Evolutionary conservation across 2,329 filamentous ascomycete genomes (phyloP), one percentile per base, ranked within the genome.

Genomic region (Diaporthe ilicicola): DNA sequence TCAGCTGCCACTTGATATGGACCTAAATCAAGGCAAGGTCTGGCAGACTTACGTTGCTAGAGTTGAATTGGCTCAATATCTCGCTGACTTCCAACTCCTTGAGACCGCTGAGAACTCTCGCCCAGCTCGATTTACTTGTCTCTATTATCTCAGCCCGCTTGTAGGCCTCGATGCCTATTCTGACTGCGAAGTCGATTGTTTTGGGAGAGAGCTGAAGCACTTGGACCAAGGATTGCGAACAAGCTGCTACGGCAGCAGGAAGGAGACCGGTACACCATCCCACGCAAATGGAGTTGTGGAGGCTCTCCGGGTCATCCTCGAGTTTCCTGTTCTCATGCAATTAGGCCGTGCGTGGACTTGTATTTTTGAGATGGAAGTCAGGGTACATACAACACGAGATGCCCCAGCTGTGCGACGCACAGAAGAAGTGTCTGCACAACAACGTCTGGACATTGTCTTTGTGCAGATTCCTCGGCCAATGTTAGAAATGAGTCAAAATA

Each of bases 241-340:
- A 62, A 48, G 59, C 29, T 5, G 59, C 59, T 8, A 62, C 59
- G 7, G 59, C 59, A 37, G 59, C 59, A 1, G 59, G 42, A 6
- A 62, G 27, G 19, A 62, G 59, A 2, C 59, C 59, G 9, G 59
- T 62, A 19, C 59, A 62, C 59, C 59, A 62, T 10, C 59, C 59
- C 29, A 48, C 59, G 12, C 27, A 22, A 2, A 62, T 32, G 29
- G 59, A 48, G n/a, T 34, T 19, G 0, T 24, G 59, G 27, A 62
- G 44, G 1, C 59, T 48, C 34, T 62, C 42, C 22, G 59, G 59
- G 19, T 62, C 59, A n/a, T 62, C 59, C 24, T 62, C 59, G 3
- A 62, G 42, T 1, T 48, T 48, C 12, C 59, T 62, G 42, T 48
- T 17, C 0, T 2, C 12, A 13, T 12, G 1, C 2, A 2, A 10